Evolutionary conservation across 805 yeast genomes (phyloP).

Genomic region (Lachancea cidri): DNA sequence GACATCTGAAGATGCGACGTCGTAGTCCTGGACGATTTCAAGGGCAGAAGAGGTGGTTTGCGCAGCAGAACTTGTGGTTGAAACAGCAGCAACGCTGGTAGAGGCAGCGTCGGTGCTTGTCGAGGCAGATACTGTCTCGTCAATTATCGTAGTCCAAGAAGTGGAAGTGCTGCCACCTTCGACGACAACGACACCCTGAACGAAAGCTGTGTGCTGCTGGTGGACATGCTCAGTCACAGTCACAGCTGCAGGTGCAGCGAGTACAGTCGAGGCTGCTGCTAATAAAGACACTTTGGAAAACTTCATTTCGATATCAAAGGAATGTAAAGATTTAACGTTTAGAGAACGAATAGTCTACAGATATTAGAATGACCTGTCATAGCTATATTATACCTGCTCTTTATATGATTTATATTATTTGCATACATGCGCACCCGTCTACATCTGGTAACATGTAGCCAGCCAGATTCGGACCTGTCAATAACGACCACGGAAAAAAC

Average conservation of each 20-base stretch:
- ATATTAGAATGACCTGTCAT: neutral
- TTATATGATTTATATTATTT: no score
- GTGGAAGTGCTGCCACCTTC: constrained; percentile 25
- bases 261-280: constrained; percentile 21
- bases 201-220: constrained; percentile 22
- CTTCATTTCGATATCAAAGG: constrained; percentile 16
- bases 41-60: neutral
- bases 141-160: constrained; percentile 17
- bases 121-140: constrained; percentile 8
- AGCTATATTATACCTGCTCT: neutral
- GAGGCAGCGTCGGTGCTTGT: constrained; percentile 10
- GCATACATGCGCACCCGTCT: neutral
- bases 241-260: constrained; percentile 20
- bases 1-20: constrained; percentile 1
- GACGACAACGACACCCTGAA: constrained; percentile 24
- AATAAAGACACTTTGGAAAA: constrained; percentile 18
- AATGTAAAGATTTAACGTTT: neutral
- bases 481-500: neutral
- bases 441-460: neutral
- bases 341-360: neutral
- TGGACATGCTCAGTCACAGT: constrained; percentile 30
- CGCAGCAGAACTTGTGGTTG: neutral
- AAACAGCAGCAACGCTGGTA: constrained; percentile 1
- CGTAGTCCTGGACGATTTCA: neutral
- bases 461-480: neutral